Conservation (phyloP, 306 rosid species). For the Fragaria ananassa region DNA sequence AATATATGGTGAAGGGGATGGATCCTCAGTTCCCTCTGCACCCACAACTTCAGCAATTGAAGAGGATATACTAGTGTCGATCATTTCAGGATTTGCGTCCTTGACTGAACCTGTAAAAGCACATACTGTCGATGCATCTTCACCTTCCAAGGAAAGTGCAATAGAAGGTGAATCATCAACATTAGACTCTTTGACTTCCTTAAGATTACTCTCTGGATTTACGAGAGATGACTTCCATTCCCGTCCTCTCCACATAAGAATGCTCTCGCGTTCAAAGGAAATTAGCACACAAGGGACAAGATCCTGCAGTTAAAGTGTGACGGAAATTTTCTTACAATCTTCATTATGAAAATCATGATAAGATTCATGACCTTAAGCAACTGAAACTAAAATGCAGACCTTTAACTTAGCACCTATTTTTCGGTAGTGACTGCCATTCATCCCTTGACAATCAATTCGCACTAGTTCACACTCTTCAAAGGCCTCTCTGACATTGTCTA, state of each 20-base stretch:
- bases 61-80: constrained; percentile 24
- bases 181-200: constrained; percentile 32
- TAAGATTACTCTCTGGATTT: constrained; percentile 23
- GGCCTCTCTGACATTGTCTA: constrained; percentile 70
- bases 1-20: constrained; percentile 19
- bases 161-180: constrained; percentile 14
- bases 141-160: constrained; percentile 28
- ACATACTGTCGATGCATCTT: constrained; percentile 19
- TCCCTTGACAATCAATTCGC: constrained; percentile 83
- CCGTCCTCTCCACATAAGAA: constrained; percentile 86
- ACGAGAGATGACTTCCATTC: constrained; percentile 65
- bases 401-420: constrained; percentile 89
- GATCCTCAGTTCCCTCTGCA: constrained; percentile 28
- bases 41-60: constrained; percentile 20
- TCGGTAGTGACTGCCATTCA: constrained; percentile 79
- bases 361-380: not conserved
- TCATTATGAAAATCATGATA: not conserved
- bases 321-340: not conserved
- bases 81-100: constrained; percentile 21
- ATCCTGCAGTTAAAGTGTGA: constrained; percentile 50
- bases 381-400: constrained; percentile 40
- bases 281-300: constrained; percentile 90
- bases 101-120: constrained; percentile 11
- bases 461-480: constrained; percentile 89
- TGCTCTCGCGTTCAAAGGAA: constrained; percentile 76